Evolutionary conservation across 2,329 filamentous ascomycete genomes (phyloP).

Genomic region (Cercospora zeae-maydis): DNA sequence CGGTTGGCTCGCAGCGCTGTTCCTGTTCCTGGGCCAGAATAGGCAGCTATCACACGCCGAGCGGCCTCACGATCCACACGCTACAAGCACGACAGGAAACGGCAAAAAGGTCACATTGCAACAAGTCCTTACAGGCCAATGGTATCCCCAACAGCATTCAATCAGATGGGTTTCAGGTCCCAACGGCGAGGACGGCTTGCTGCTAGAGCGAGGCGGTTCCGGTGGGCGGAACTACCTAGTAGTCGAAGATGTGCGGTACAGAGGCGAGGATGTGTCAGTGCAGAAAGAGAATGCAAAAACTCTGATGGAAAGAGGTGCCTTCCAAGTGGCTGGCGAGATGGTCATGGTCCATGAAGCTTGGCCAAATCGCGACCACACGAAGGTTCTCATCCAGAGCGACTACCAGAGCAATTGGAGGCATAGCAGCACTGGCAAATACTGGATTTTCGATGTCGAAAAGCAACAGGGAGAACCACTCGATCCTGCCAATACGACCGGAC

Average conservation of each 20-base stretch:
- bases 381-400: conserved; percentile 77
- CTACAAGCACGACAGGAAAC: conserved; percentile 58
- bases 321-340: conserved; percentile 56
- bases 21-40: conserved; percentile 62
- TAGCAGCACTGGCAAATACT: conserved; percentile 82
- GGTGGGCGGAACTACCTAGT: conserved; percentile 70
- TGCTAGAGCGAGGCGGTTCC: conserved; percentile 67
- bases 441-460: conserved; percentile 82
- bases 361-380: conserved; percentile 80
- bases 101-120: conserved; percentile 72
- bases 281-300: conserved; percentile 56
- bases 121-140: conserved; percentile 64
- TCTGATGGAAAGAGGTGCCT: conserved; percentile 67
- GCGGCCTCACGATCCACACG: conserved; percentile 65
- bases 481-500: conserved; percentile 59
- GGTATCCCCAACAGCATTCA: conserved; percentile 59
- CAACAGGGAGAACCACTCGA: conserved; percentile 76
- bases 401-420: conserved; percentile 79
- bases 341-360: conserved; percentile 60
- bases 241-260: conserved; percentile 75
- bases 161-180: conserved; percentile 76
- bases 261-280: conserved; percentile 42
- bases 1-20: conserved; percentile 66
- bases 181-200: conserved; percentile 73
- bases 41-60: conserved; percentile 63